Conservation (phyloP, 73 alveolate species). For the Paramecium caudatum region DNA sequence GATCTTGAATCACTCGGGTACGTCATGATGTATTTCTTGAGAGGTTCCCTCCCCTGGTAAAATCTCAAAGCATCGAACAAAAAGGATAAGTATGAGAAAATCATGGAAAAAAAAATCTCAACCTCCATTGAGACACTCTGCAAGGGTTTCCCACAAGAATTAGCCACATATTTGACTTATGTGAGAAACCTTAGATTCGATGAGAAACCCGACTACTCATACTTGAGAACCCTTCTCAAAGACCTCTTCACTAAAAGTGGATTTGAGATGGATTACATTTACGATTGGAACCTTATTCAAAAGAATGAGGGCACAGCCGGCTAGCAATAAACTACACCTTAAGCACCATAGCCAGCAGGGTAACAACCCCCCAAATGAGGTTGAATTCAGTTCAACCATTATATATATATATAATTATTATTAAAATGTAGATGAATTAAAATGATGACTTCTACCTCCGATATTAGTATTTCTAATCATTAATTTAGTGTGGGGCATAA, state of each 20-base stretch:
- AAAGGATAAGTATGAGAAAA: slow-evolving; percentile 87
- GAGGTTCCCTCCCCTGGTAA: slow-evolving; percentile 97
- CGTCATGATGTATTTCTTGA: slow-evolving; percentile 88
- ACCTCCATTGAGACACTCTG: slow-evolving; percentile 86
- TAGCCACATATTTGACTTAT: slow-evolving; percentile 82
- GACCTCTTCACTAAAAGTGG: slow-evolving; percentile 71
- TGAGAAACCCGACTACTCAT: slow-evolving; percentile 94
- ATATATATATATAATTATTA: slow-evolving; percentile 25
- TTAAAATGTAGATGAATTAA: slow-evolving; percentile 32
- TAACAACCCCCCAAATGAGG: slow-evolving; percentile 30
- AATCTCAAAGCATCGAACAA: slow-evolving; percentile 87
- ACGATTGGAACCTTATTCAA: slow-evolving; percentile 74
- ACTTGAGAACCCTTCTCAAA: slow-evolving; percentile 73
- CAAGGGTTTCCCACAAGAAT: slow-evolving; percentile 89
- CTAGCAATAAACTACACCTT: background rate
- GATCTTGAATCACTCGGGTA: slow-evolving; percentile 96
- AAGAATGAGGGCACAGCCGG: slow-evolving; percentile 44
- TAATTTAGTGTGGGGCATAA: slow-evolving; percentile 91
- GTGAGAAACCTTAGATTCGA: slow-evolving; percentile 91
- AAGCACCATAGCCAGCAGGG: background rate
- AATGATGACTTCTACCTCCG: slow-evolving; percentile 74
- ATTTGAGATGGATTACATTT: slow-evolving; percentile 72
- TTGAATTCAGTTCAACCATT: slow-evolving; percentile 41
- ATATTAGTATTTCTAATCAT: slow-evolving; percentile 52
- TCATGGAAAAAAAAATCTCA: slow-evolving; percentile 91